Evolutionary conservation across 768 basidiomycete genomes (phyloP).

Genomic region (Termitomyces sp.): DNA sequence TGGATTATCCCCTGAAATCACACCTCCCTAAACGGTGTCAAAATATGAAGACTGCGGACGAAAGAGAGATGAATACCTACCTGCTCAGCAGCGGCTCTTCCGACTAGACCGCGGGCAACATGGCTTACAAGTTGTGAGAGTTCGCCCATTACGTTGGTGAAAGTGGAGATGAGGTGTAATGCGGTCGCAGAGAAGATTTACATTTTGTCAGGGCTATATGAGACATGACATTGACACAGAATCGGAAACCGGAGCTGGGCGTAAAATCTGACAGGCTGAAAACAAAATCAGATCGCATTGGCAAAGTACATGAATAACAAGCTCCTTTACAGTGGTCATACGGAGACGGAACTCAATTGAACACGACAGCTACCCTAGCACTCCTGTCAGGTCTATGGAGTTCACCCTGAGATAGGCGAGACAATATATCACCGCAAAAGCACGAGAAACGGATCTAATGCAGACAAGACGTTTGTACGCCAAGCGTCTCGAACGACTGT

Average conservation of each 20-base stretch:
- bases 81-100: conserved; percentile 47
- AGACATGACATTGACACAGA: conserved; percentile 6
- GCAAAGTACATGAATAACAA: conserved; percentile 4
- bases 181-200: neutral
- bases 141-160: conserved; percentile 40
- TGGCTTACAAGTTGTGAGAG: conserved; percentile 35
- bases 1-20: conserved; percentile 78
- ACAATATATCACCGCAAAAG: neutral
- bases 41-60: neutral
- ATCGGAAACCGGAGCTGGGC: conserved; percentile 6
- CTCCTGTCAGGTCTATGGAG: neutral
- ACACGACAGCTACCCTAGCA: neutral
- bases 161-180: neutral
- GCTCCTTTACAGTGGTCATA: neutral
- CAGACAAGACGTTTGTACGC: neutral
- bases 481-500: neutral
- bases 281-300: conserved; percentile 5
- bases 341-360: neutral
- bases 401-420: neutral
- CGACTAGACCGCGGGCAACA: conserved; percentile 26
- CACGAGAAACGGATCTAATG: neutral
- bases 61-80: conserved; percentile 31
- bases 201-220: neutral
- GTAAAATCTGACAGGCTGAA: neutral
- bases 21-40: conserved; percentile 51